Base-by-base conservation (phyloP, 805 yeast species). In the Clavispora santaluciae region DNA sequence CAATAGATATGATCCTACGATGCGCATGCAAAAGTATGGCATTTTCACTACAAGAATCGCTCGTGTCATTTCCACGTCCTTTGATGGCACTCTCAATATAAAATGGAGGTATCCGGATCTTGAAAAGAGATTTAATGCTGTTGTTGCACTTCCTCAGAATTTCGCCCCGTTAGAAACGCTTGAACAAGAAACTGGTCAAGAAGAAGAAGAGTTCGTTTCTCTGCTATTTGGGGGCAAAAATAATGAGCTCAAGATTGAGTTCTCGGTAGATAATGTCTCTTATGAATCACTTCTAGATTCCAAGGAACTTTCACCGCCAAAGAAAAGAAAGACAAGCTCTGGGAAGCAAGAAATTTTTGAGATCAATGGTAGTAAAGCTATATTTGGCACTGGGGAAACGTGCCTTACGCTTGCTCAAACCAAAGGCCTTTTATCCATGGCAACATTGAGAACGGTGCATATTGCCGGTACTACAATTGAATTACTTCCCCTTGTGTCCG, bases 21-120 rank as follows among this genome's bases (percentile, higher is more conserved):
- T 22, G 5, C 44, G 65, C 5, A 39, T 57, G 24, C 46, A 51
- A 16, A 41, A 50, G 21, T 53, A 45, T 40, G 69, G 69, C 1
- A 35, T 62, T 9, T 41, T 40, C 35, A 15, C 48, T 6, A 39
- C 57, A 21, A 38, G 45, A 15, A 17, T 55, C 4, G 48, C 43
- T 11, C 38, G 42, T 28, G 49, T 54, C 8, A 18, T 22, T 3
- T 35, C 28, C 5, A n/a, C 8, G 2, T 18, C 33, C 3, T 6
- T 13, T 13, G 31, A 22, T 7, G 39, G 17, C 2, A 13, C 15
- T 8, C 6, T 35, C 8, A 15, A 20, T 3, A 21, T 38, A 8
- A 17, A 11, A 4, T 46, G 52, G 46, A 28, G 9, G 9, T 25
- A 18, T 2, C 18, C 35, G 6, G 49, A 42, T 3, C 38, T 36